phyloP scores from a whole-genome alignment of 2,329 filamentous ascomycete species.

The Colletotrichum godetiae region DNA sequence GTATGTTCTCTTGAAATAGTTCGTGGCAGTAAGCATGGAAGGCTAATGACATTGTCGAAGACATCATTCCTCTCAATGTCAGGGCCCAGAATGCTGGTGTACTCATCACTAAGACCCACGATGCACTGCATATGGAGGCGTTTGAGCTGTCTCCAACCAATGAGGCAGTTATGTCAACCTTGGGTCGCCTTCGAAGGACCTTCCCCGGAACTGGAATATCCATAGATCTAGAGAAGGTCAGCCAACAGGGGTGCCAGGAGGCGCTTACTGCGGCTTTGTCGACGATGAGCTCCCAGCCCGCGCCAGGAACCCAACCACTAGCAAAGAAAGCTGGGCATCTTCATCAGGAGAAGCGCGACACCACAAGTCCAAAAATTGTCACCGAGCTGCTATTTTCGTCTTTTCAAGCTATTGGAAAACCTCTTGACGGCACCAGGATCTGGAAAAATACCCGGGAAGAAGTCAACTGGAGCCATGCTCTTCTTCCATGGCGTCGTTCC shows the following conservation, averaged over 20 bases:
- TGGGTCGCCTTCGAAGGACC: slow-evolving; percentile 43
- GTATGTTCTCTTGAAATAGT: no score
- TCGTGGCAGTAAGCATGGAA: no score
- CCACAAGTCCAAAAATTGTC: slow-evolving; percentile 59
- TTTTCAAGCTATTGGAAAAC: slow-evolving; percentile 52
- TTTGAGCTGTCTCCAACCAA: slow-evolving; percentile 49
- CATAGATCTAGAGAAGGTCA: slow-evolving; percentile 36
- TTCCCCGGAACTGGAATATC: slow-evolving; percentile 43
- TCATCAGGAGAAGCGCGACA: slow-evolving; percentile 59
- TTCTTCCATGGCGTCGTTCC: slow-evolving; percentile 61
- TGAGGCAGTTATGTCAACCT: slow-evolving; percentile 38
- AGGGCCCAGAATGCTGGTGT: slow-evolving; percentile 49
- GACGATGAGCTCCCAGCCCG: slow-evolving; percentile 43
- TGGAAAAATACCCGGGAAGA: slow-evolving; percentile 67
- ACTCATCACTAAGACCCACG: slow-evolving; percentile 39
- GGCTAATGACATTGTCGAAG: no score
- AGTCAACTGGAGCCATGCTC: slow-evolving; percentile 51
- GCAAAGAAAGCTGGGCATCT: slow-evolving; percentile 50
- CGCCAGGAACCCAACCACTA: slow-evolving; percentile 32
- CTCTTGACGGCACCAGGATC: slow-evolving; percentile 44
- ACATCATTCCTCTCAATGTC: slow-evolving; percentile 42
- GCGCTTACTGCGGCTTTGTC: slow-evolving; percentile 39
- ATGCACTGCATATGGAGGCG: slow-evolving; percentile 42
- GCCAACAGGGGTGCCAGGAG: slow-evolving; percentile 35
- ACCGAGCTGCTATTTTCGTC: slow-evolving; percentile 59